Percentiles rank a stretch among this genome's conserved stretches.
phyloP scores from a whole-genome alignment of 345 rosid species.

The Eucalyptus microcorys region DNA sequence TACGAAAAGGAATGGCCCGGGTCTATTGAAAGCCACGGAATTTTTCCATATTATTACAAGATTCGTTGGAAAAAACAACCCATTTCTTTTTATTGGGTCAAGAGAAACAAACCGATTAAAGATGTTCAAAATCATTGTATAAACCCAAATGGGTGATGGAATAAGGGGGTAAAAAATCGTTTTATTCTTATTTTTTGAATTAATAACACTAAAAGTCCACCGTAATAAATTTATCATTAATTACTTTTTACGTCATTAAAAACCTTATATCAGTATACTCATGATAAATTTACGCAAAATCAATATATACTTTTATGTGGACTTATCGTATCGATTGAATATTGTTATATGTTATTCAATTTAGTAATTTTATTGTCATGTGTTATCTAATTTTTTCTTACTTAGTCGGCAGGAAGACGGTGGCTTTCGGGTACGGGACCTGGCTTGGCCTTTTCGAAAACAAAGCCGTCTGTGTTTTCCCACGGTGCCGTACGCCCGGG shows the following conservation, averaged over 20 bases:
- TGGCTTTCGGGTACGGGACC: background rate
- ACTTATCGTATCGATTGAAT: no score
- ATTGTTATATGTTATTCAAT: accelerated
- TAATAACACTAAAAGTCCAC: background rate
- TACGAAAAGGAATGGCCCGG: background rate
- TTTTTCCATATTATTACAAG: background rate
- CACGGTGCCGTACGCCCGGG: background rate
- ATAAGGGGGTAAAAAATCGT: background rate
- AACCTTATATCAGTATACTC: accelerated
- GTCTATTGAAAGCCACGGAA: background rate
- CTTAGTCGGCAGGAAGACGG: accelerated
- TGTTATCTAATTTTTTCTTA: background rate
- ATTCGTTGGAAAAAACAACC: background rate
- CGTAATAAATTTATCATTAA: no score
- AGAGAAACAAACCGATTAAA: background rate
- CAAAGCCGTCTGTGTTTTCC: background rate
- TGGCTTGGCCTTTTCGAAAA: background rate
- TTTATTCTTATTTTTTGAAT: background rate
- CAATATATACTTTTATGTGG: accelerated
- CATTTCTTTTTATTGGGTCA: background rate
- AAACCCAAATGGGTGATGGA: background rate
- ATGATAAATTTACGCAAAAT: accelerated
- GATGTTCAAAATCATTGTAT: background rate
- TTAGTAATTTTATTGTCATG: no score
- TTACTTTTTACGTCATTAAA: background rate